phyloP scores from a whole-genome alignment of 805 yeast species.

The Limtongia smithiae region DNA sequence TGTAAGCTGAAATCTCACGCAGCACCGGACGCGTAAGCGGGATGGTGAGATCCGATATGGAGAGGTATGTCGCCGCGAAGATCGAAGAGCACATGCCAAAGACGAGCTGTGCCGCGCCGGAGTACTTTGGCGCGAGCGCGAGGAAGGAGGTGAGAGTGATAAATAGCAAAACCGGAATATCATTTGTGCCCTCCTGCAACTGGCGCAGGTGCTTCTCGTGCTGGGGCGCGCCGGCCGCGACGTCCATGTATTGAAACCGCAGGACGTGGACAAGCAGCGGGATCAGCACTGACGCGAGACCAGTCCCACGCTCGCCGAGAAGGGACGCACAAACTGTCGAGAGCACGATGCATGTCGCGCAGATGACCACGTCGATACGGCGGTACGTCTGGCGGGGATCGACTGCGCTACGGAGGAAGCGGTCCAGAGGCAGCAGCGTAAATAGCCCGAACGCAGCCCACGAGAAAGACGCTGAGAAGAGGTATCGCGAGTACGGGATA shows the following conservation, averaged over 20 bases:
- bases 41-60: slow-evolving; percentile 26
- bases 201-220: slow-evolving; percentile 5
- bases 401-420: slow-evolving; percentile 18
- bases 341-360: slow-evolving; percentile 27
- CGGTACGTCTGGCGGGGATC: slow-evolving; percentile 14
- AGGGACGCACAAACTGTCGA: slow-evolving; percentile 23
- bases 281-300: slow-evolving; percentile 25
- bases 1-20: slow-evolving; percentile 26
- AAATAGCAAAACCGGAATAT: slow-evolving; percentile 17
- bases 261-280: slow-evolving; percentile 26
- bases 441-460: slow-evolving; percentile 25
- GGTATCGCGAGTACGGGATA: slow-evolving; percentile 27
- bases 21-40: slow-evolving; percentile 25
- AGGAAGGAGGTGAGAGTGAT: slow-evolving; percentile 25
- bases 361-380: slow-evolving; percentile 28
- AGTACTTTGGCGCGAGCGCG: slow-evolving; percentile 25
- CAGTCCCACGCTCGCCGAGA: slow-evolving; percentile 29
- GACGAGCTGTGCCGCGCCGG: slow-evolving; percentile 27
- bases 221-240: not conserved
- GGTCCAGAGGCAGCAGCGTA: slow-evolving; percentile 23
- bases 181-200: slow-evolving; percentile 6
- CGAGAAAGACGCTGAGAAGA: slow-evolving; percentile 27
- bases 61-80: slow-evolving; percentile 27
- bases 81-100: slow-evolving; percentile 26
- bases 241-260: slow-evolving; percentile 27